phyloP scores from a whole-genome alignment of 1,284 basidiomycete genomes.

The Takashimella tepidaria region DNA sequence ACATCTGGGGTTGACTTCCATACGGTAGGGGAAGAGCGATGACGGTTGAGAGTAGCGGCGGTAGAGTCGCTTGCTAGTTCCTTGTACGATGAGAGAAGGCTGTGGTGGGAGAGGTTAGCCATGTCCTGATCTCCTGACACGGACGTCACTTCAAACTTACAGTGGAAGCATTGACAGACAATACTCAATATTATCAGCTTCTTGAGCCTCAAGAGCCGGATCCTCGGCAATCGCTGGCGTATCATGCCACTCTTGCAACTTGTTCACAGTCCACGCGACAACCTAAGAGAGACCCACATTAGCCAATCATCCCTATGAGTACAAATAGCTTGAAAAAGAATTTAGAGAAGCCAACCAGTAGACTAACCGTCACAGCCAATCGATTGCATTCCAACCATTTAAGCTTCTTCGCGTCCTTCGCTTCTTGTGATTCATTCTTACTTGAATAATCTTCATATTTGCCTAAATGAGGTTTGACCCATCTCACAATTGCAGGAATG shows the following conservation, averaged over 20 bases:
- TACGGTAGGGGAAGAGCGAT: constrained; percentile 56
- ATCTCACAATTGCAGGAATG: constrained; percentile 80
- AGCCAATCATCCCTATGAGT: too few relatives aligned
- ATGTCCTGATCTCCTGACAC: not conserved
- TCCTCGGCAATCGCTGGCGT: constrained; percentile 62
- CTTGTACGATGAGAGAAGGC: constrained; percentile 77
- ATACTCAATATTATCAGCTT: constrained; percentile 91
- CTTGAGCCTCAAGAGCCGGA: constrained; percentile 61
- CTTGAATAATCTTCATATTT: constrained; percentile 58
- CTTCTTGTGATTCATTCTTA: constrained; percentile 26
- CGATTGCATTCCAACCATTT: constrained; percentile 86
- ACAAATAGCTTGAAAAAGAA: too few relatives aligned
- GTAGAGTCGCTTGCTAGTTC: constrained; percentile 71
- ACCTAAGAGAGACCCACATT: constrained; percentile 57
- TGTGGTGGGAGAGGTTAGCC: constrained; percentile 37
- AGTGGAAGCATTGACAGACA: constrained; percentile 79
- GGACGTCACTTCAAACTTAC: too few relatives aligned
- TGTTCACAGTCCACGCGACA: constrained; percentile 84
- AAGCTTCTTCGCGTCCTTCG: constrained; percentile 69
- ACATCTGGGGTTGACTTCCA: constrained; percentile 68
- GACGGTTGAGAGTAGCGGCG: constrained; percentile 63
- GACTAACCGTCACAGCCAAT: constrained; percentile 51
- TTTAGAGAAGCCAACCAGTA: too few relatives aligned
- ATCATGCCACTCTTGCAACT: constrained; percentile 73
- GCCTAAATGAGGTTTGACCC: constrained; percentile 96